Conservation (phyloP, 257 asterid species). For the Capsicum chinense region DNA sequence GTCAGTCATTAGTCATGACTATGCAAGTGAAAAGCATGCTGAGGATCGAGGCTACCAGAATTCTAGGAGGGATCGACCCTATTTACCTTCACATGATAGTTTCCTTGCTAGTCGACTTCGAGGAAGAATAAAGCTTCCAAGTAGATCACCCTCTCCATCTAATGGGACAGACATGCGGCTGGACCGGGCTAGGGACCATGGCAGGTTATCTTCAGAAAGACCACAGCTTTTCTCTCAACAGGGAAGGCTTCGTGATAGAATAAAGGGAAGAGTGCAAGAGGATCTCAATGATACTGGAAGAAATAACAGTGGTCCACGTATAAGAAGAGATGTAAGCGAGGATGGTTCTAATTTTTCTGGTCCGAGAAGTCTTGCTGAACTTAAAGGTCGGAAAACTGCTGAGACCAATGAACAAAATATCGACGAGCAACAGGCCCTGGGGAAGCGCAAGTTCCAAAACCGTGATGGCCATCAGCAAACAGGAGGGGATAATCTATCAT, state of each 20-base stretch:
- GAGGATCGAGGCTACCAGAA: conserved; percentile 52
- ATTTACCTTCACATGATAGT: conserved; percentile 45
- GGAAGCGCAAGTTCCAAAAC: conserved; percentile 66
- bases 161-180: conserved; percentile 35
- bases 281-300: conserved; percentile 47
- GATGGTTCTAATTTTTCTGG: conserved; percentile 52
- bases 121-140: conserved; percentile 76
- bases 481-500: conserved; percentile 51
- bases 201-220: conserved; percentile 55
- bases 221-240: conserved; percentile 44
- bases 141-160: conserved; percentile 53
- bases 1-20: conserved; percentile 73
- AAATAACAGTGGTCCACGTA: conserved; percentile 46
- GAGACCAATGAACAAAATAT: conserved; percentile 46
- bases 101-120: conserved; percentile 64
- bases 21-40: conserved; percentile 50
- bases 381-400: conserved; percentile 58
- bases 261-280: conserved; percentile 64
- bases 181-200: conserved; percentile 52
- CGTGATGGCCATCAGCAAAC: conserved; percentile 49
- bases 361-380: conserved; percentile 79
- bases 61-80: conserved; percentile 47
- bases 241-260: conserved; percentile 64
- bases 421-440: conserved; percentile 52
- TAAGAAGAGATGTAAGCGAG: conserved; percentile 56